Base-by-base conservation (phyloP, 2,329 filamentous ascomycete species). In the Fusarium hainanense region DNA sequence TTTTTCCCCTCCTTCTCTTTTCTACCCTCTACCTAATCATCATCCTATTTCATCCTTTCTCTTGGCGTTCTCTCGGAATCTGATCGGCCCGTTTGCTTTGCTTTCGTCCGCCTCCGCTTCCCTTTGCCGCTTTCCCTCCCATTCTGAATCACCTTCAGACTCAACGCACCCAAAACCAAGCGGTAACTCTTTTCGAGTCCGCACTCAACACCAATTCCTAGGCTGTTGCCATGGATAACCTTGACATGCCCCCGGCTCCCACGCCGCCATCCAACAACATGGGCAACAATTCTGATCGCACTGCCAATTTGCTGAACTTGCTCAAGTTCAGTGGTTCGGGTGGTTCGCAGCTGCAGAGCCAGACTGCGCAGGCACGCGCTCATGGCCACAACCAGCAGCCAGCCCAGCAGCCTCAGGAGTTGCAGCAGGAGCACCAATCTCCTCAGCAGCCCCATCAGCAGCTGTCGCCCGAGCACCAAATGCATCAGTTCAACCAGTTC, bases 271-370 rank as follows among this genome's bases (percentile, higher is more conserved):
- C 81, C 70, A 81, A 79, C 63, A 79, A 72, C 67, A 77, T 77
- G 71, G 77, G 78, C 72, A 79, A 78, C 58, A 79, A 78, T 57
- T 76, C 77, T 42, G 85, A 87, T 54, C 85, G 86, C 72, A 87
- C 85, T 43, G 81, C 84, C 59, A 87, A 85, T 70, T 76, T 90
- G 72, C 80, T 90, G 75, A 89, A 87, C 70, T 81, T 90, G 58
- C 84, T 90, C 77, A 90, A 90, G 82, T 89, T 88, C 73, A 88
- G 84, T 68, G 81, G 82, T 47, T 55, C 72, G 47, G 74, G 71
- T 57, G 72, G 71, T 56, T 74, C 76, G 48, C 81, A 80, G 66
- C 68, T 78, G 66, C 79, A 80, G 69, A 77, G 74, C 25, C 78
- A 79, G 63, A 64, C 71, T 66, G 70, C 70, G 48, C 74, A 76